Evolutionary conservation across 2,329 filamentous ascomycete genomes (phyloP).

Genomic region (Aurifilum marmelostoma): DNA sequence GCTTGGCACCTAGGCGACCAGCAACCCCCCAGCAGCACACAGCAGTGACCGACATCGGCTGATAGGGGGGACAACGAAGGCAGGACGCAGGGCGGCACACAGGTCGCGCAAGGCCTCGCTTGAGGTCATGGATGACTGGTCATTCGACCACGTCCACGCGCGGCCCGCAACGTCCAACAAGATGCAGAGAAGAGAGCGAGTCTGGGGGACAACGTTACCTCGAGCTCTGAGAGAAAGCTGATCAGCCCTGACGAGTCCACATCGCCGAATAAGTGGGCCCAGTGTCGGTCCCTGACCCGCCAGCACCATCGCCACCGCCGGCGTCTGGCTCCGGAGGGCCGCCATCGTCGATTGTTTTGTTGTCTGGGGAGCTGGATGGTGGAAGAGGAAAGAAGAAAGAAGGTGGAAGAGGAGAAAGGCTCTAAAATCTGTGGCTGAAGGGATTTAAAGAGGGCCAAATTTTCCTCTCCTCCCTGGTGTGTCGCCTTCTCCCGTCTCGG

Average conservation of each 20-base stretch:
- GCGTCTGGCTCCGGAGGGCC: not conserved
- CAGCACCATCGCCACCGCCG: not conserved
- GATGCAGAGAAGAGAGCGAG: slow-evolving; percentile 9
- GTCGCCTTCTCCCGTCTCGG: not conserved
- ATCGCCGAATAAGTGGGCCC: slow-evolving; percentile 4
- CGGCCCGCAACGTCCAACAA: not conserved
- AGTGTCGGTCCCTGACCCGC: not conserved
- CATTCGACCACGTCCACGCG: not conserved
- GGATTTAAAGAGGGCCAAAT: not conserved
- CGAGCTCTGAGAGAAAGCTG: not conserved
- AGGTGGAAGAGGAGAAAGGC: not conserved
- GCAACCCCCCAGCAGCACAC: not conserved
- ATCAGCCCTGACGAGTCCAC: not conserved
- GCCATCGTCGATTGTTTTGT: not conserved
- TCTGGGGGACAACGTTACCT: slow-evolving; percentile 8
- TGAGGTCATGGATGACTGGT: slow-evolving; percentile 13
- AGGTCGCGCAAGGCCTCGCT: slow-evolving; percentile 11
- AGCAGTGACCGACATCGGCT: slow-evolving; percentile 15
- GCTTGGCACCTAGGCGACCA: not conserved
- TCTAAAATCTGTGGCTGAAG: not conserved
- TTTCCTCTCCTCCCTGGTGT: not conserved
- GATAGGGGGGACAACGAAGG: not conserved
- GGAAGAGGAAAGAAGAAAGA: not conserved
- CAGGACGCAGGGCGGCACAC: not conserved
- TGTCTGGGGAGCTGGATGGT: not conserved